Percentiles rank a stretch among this genome's conserved stretches.
These are phyloP conservation scores for Earliella scabrosa DNA, from an alignment of 1,284 basidiomycete genomes.

Conservation along the genomic window DNA sequence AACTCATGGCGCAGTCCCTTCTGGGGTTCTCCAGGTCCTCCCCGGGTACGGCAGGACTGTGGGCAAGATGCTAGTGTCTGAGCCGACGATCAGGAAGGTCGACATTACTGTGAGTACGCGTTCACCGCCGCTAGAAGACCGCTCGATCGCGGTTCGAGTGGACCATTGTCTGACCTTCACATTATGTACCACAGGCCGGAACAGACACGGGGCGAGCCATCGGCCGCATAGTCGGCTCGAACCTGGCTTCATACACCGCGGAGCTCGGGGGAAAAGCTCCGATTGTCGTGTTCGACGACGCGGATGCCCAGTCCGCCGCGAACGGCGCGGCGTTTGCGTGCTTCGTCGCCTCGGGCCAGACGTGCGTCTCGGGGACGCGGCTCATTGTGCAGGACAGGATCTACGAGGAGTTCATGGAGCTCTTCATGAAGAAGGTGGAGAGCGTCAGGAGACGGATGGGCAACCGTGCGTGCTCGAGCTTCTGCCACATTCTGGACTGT, in stretches of 20 bases:
- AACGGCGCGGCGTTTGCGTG: conserved; percentile 84
- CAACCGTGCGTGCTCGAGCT: conserved; percentile 62
- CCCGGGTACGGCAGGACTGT: conserved; percentile 70
- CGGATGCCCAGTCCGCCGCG: conserved; percentile 68
- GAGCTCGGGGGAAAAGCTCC: conserved; percentile 87
- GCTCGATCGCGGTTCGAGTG: too few species aligned
- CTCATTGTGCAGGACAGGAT: conserved; percentile 71
- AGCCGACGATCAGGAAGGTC: conserved; percentile 74
- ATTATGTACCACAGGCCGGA: conserved; percentile 60
- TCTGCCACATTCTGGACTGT: neutral
- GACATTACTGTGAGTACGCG: conserved; percentile 70
- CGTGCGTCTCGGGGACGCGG: conserved; percentile 81
- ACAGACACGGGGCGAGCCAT: conserved; percentile 74
- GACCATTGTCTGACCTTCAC: neutral
- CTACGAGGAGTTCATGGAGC: conserved; percentile 67
- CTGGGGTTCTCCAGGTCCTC: conserved; percentile 74
- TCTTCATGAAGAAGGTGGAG: conserved; percentile 64
- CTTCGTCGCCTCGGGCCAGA: conserved; percentile 85
- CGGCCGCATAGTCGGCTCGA: conserved; percentile 71
- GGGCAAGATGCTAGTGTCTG: conserved; percentile 65
- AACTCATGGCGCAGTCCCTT: conserved; percentile 55
- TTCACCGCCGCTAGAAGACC: too few species aligned
- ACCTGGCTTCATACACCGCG: conserved; percentile 76
- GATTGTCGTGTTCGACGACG: conserved; percentile 77
- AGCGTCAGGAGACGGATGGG: conserved; percentile 74